Percentiles rank a stretch among this genome's conserved stretches.
These are phyloP conservation scores for Vicia sativa DNA, from an alignment of 306 rosid species.

Conservation along the genomic window DNA sequence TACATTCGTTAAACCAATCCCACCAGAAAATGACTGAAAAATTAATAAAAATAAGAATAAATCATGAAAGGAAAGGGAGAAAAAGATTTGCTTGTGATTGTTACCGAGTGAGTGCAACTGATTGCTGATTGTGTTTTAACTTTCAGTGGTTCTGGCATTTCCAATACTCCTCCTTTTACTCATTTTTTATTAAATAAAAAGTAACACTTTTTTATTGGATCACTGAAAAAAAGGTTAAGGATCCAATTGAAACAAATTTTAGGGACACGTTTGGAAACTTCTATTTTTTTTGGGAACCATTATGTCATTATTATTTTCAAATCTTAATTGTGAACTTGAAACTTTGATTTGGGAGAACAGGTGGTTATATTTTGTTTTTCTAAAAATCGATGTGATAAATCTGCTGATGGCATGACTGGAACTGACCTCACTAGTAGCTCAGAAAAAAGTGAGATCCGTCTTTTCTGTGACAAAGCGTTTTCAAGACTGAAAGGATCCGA, in stretches of 20 bases:
- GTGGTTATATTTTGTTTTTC: slow-evolving; percentile 96
- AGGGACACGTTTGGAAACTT: slow-evolving; percentile 20
- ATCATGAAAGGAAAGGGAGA: no score
- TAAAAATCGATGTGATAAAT: slow-evolving; percentile 92
- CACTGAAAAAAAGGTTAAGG: not conserved
- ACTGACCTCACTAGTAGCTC: slow-evolving; percentile 92
- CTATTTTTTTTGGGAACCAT: slow-evolving; percentile 3
- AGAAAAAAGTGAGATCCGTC: slow-evolving; percentile 94
- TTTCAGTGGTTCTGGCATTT: slow-evolving; percentile 24
- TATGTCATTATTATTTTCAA: slow-evolving; percentile 13
- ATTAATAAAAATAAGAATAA: no score
- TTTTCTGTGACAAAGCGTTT: slow-evolving; percentile 97
- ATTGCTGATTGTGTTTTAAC: slow-evolving; percentile 20
- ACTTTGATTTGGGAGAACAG: slow-evolving; percentile 52
- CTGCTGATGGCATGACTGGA: slow-evolving; percentile 69
- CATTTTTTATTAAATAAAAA: not conserved
- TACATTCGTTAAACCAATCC: no score
- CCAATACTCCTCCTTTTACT: not conserved
- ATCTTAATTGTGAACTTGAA: slow-evolving; percentile 37
- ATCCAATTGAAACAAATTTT: slow-evolving; percentile 22
- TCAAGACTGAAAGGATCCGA: slow-evolving; percentile 94
- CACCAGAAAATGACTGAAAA: no score
- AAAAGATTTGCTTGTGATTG: no score
- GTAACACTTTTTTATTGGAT: not conserved
- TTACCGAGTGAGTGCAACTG: not conserved